Conservation (phyloP, 2,329 filamentous ascomycete species). For the Ophiostoma ulmi region DNA sequence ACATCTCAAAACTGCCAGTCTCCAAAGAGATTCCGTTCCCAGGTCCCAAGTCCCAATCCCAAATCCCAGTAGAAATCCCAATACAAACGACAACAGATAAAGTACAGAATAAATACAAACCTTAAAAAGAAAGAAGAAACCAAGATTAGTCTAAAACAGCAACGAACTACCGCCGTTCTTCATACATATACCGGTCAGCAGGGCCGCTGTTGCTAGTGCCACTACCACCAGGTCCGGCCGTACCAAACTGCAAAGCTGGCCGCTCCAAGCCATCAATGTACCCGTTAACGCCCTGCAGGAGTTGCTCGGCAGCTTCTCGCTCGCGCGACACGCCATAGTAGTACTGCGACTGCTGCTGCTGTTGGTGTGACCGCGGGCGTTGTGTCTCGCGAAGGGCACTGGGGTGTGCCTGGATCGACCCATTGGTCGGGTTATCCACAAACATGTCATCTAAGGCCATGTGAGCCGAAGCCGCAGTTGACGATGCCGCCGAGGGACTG, state of each 20-base stretch:
- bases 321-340: conserved; percentile 15
- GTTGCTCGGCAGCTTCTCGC: conserved; percentile 58
- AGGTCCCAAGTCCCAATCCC: not conserved
- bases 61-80: not conserved
- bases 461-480: conserved; percentile 31
- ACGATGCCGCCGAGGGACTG: conserved; percentile 46
- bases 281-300: conserved; percentile 49
- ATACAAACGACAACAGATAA: not conserved
- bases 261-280: conserved; percentile 43
- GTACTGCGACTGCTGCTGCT: conserved; percentile 29
- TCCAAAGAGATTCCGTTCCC: not conserved
- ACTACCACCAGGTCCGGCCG: not conserved
- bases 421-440: conserved; percentile 55
- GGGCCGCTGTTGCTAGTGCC: not conserved
- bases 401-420: conserved; percentile 39
- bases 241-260: conserved; percentile 32
- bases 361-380: conserved; percentile 33
- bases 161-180: not conserved
- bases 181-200: not conserved
- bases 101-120: not conserved
- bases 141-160: not conserved
- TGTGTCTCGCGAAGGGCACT: conserved; percentile 38
- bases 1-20: not conserved
- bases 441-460: conserved; percentile 58
- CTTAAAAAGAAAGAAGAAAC: not conserved